Base-by-base conservation (phyloP, 371 early-diverging fungal species). In the Lichtheimia ramosa region DNA sequence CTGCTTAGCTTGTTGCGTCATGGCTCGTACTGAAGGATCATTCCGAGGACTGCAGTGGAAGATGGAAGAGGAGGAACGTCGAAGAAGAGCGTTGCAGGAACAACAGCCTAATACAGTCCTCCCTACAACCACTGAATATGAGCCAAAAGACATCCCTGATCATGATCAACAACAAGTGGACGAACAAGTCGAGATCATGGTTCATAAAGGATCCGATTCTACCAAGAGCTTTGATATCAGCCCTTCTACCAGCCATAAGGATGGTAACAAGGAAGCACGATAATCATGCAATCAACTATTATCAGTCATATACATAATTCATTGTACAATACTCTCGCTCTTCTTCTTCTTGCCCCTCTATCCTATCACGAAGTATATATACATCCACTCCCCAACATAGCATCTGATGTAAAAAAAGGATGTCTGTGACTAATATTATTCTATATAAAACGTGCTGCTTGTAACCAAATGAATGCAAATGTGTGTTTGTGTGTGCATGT, bases 11-110 rank as follows among this genome's bases (percentile, higher is more conserved):
- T 81, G 87, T 40, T 85, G 84, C 46, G 87, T 89, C 43, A 82
- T 92, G 68, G 75, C 92, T 24, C 80, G 83, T 40, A 83, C 89
- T 75, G 93, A 92, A 68, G 88, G 89, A 2, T 77, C 78, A 16
- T 92, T 89, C 81, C 83, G 83, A 39, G 81, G 83, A 57, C 71
- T 65, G 7, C 73, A 62, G 21, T 83, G 83, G 82, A 65, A 66
- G 6, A 54, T 63, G 39, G 78, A 77, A 55, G 77, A 77, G 56
- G 64, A 62, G 55, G 66, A 63, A 27, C 73, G 73, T 57, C 75
- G 70, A 34, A 72, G 61, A 53, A 73, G 58, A 75, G 59, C 61
- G 74, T 60, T 46, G 64, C 70, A 54, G 82, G 63, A 23, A 82
- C 50, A n/a, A 83, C 82, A 3, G 81, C 85, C 18, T 82, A 61